These are phyloP conservation scores for Skeletonema menzelii DNA, from an alignment of 108 stramenopile genomes.

Conservation along the genomic window DNA sequence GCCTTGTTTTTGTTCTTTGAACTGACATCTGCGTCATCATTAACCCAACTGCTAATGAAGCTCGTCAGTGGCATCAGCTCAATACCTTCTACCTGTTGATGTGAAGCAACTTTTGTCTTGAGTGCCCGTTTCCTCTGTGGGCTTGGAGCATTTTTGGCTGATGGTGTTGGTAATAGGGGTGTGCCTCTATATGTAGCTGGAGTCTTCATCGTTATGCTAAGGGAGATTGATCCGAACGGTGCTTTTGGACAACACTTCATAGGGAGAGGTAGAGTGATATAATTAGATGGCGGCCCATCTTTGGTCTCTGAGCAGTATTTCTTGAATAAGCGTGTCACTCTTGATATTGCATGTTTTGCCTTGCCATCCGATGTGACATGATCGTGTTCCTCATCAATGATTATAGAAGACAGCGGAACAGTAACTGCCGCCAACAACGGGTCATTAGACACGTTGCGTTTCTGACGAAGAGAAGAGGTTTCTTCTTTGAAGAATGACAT, in stretches of 20 bases:
- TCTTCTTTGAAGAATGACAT: not conserved
- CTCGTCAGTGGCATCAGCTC: not conserved
- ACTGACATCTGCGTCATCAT: not conserved
- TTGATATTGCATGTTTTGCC: not conserved
- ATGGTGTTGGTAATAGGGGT: not conserved
- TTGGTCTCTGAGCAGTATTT: not conserved
- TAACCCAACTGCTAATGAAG: not conserved
- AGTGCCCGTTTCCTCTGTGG: not conserved
- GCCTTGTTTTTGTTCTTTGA: not conserved
- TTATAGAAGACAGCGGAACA: conserved; percentile 36
- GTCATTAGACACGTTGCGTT: conserved; percentile 1
- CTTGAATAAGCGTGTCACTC: not conserved
- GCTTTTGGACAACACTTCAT: conserved; percentile 30
- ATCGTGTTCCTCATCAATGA: conserved; percentile 26
- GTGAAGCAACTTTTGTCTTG: not conserved
- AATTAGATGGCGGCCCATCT: conserved; percentile 21
- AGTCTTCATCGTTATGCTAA: conserved; percentile 36
- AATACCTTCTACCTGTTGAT: not conserved
- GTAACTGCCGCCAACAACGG: conserved; percentile 39
- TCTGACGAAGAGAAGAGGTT: not conserved
- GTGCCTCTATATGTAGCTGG: not conserved
- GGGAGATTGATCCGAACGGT: conserved; percentile 35
- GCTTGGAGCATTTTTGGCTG: not conserved
- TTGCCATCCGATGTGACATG: not conserved
- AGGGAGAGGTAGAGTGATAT: conserved; percentile 33